phyloP scores from a whole-genome alignment of 1,284 basidiomycete species.

The Coriolopsis trogii region DNA sequence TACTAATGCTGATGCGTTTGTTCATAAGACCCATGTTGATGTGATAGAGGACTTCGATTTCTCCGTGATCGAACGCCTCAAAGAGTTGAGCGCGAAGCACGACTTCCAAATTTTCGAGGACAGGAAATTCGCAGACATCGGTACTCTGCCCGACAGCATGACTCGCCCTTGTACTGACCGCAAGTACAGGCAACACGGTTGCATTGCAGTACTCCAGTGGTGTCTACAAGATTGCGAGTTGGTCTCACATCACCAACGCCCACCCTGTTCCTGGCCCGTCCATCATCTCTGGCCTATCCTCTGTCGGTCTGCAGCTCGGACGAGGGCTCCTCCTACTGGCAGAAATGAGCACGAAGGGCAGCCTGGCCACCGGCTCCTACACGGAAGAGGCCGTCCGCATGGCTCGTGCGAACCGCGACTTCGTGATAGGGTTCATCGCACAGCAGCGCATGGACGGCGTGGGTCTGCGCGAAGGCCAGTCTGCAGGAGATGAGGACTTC shows the following conservation, averaged over 20 bases:
- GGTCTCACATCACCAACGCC: slow-evolving; percentile 98
- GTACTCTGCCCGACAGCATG: slow-evolving; percentile 46
- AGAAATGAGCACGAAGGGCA: slow-evolving; percentile 95
- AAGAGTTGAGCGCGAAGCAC: slow-evolving; percentile 75
- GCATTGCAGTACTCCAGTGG: slow-evolving; percentile 94
- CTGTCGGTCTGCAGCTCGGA: slow-evolving; percentile 83
- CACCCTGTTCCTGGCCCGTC: slow-evolving; percentile 95
- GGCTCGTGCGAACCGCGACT: slow-evolving; percentile 81
- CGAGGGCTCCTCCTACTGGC: slow-evolving; percentile 92
- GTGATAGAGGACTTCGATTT: slow-evolving; percentile 92
- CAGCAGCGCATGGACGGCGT: slow-evolving; percentile 80
- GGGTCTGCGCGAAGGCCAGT: slow-evolving; percentile 40
- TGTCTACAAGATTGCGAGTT: slow-evolving; percentile 91
- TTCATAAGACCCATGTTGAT: slow-evolving; percentile 91
- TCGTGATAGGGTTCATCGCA: slow-evolving; percentile 96
- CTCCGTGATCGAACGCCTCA: slow-evolving; percentile 72
- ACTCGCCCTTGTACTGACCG: neutral
- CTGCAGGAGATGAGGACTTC: slow-evolving; percentile 69
- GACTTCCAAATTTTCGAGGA: slow-evolving; percentile 99
- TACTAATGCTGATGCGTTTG: neutral
- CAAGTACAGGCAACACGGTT: slow-evolving; percentile 87
- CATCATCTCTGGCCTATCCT: slow-evolving; percentile 86
- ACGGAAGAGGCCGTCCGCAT: slow-evolving; percentile 86
- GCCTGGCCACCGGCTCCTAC: slow-evolving; percentile 85
- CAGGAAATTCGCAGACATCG: slow-evolving; percentile 99